These are phyloP conservation scores for Syzygium aromaticum DNA, from an alignment of 345 rosid genomes.

Conservation along the genomic window DNA sequence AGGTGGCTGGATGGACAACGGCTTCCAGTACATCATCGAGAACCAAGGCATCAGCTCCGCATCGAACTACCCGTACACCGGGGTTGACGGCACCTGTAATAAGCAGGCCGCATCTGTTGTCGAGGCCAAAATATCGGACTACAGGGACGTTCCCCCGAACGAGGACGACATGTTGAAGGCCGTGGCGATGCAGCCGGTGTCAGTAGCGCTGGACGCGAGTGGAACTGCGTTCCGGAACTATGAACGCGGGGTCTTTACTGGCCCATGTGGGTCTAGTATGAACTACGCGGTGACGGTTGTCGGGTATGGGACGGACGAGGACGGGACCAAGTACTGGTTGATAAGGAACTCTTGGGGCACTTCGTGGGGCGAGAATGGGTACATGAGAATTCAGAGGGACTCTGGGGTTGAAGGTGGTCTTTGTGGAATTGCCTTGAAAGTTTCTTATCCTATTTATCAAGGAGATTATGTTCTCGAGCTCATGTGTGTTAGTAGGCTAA, in stretches of 20 bases:
- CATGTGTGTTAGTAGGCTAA: neutral
- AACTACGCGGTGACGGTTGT: neutral
- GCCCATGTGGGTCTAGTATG: neutral
- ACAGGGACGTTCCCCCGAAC: neutral
- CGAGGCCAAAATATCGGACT: neutral
- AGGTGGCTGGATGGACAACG: conserved; percentile 27
- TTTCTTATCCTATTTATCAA: neutral
- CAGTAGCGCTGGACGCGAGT: neutral
- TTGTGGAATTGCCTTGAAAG: neutral
- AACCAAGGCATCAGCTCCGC: conserved; percentile 18
- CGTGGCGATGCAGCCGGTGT: neutral
- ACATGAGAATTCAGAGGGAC: neutral
- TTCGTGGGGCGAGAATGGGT: neutral
- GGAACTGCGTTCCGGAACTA: neutral
- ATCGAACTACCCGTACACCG: neutral
- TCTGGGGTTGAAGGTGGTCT: neutral
- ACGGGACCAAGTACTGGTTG: neutral
- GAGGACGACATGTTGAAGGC: neutral
- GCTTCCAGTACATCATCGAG: conserved; percentile 16
- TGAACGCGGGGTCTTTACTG: neutral
- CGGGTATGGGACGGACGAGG: neutral
- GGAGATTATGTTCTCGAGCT: neutral
- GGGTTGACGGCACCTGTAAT: conserved; percentile 9
- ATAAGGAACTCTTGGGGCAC: neutral
- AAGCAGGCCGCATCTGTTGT: too few species aligned